Conservation (phyloP, 208 protist species). For the Perkinsela sp. region DNA sequence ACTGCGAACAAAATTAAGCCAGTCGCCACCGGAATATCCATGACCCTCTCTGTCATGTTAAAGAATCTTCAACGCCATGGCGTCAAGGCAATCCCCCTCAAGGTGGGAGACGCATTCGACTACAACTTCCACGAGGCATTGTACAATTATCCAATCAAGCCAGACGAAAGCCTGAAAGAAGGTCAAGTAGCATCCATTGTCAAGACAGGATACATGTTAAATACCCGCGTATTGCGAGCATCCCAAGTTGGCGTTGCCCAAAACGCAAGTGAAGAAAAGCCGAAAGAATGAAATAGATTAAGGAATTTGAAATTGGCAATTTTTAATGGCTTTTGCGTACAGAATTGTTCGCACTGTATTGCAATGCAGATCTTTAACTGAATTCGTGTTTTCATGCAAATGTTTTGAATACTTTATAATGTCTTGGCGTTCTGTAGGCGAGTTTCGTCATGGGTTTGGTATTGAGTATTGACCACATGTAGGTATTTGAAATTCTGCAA, state of each 20-base stretch:
- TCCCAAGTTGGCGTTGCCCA: constrained; percentile 56
- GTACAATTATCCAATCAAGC: constrained; percentile 16
- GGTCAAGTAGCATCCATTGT: constrained; percentile 38
- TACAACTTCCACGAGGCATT: constrained; percentile 62
- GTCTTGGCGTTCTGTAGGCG: too few species aligned
- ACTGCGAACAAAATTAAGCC: constrained; percentile 18
- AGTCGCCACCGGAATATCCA: constrained; percentile 43
- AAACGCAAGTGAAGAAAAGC: constrained; percentile 4
- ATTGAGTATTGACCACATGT: too few species aligned
- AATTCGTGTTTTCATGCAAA: too few species aligned
- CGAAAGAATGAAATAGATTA: too few species aligned
- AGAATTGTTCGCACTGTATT: too few species aligned
- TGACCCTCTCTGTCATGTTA: constrained; percentile 45
- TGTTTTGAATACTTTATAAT: too few species aligned
- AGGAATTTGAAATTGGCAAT: too few species aligned
- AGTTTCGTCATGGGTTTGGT: too few species aligned
- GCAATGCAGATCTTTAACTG: too few species aligned
- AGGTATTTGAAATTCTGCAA: too few species aligned
- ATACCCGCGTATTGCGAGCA: constrained; percentile 44
- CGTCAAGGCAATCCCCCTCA: constrained; percentile 44
- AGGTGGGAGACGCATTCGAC: constrained; percentile 36
- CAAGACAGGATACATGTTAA: constrained; percentile 62
- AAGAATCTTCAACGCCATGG: constrained; percentile 48
- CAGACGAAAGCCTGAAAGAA: constrained; percentile 11
- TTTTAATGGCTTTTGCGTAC: too few species aligned